These are phyloP conservation scores for Hapsidospora chrysogenum DNA, from an alignment of 495 filamentous ascomycete genomes.

Conservation along the genomic window DNA sequence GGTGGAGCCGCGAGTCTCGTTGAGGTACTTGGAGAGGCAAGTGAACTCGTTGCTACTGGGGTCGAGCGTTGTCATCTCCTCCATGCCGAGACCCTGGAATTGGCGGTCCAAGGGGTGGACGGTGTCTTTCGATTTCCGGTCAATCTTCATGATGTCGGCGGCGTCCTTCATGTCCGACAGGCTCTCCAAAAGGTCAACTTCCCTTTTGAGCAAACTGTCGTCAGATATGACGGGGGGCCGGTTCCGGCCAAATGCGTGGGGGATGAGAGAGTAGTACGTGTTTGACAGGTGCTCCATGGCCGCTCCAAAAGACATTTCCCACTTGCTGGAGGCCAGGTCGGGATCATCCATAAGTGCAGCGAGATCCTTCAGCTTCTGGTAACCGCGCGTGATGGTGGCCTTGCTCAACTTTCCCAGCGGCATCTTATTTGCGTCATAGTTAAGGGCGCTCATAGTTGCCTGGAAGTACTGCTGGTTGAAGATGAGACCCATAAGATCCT, in stretches of 20 bases:
- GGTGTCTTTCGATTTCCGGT: slow-evolving; percentile 26
- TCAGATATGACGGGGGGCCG: slow-evolving; percentile 47
- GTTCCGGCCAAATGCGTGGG: slow-evolving; percentile 61
- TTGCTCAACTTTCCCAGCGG: slow-evolving; percentile 75
- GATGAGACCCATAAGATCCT: slow-evolving; percentile 59
- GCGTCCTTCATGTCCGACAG: slow-evolving; percentile 72
- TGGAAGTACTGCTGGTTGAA: slow-evolving; percentile 60
- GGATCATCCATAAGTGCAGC: slow-evolving; percentile 39
- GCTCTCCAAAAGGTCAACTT: slow-evolving; percentile 61
- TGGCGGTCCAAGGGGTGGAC: slow-evolving; percentile 53
- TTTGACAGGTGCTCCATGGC: slow-evolving; percentile 50
- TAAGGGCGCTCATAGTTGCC: slow-evolving; percentile 46
- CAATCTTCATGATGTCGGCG: slow-evolving; percentile 54
- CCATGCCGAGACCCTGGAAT: slow-evolving; percentile 49
- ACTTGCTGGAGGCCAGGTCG: slow-evolving; percentile 25
- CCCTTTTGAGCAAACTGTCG: slow-evolving; percentile 41
- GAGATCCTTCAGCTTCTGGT: slow-evolving; percentile 55
- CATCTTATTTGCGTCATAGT: slow-evolving; percentile 63
- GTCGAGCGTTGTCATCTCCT: slow-evolving; percentile 59
- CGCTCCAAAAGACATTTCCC: slow-evolving; percentile 16
- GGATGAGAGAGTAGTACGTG: slow-evolving; percentile 64
- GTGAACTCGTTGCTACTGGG: slow-evolving; percentile 40
- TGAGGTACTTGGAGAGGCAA: slow-evolving; percentile 47
- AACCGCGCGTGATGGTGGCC: slow-evolving; percentile 51
- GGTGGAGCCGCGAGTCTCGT: slow-evolving; percentile 41